Conservation (phyloP, 1,139 yeast species). For the Eremothecium coryli region DNA sequence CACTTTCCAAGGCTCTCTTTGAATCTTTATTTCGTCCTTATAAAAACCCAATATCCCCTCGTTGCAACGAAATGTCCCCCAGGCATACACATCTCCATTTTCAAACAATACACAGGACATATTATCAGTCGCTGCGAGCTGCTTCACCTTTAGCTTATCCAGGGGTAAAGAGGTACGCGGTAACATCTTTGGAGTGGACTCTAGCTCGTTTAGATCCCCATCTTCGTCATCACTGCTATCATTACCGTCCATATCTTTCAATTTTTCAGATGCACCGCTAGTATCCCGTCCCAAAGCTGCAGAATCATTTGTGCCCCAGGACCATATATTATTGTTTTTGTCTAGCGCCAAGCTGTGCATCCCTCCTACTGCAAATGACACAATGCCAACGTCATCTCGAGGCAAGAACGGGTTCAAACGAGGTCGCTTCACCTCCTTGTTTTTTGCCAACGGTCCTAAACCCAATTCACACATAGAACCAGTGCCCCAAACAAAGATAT, state of each 20-base stretch:
- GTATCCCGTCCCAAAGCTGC: slow-evolving; percentile 91
- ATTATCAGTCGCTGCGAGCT: slow-evolving; percentile 89
- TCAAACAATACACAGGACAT: slow-evolving; percentile 70
- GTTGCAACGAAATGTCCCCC: slow-evolving; percentile 94
- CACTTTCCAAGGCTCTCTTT: slow-evolving; percentile 58
- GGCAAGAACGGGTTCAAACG: slow-evolving; percentile 72
- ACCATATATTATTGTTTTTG: slow-evolving; percentile 66
- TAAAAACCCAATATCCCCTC: slow-evolving; percentile 82
- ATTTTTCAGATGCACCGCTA: slow-evolving; percentile 45
- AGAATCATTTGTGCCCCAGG: slow-evolving; percentile 96
- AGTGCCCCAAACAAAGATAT: slow-evolving; percentile 88
- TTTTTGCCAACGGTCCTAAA: slow-evolving; percentile 78
- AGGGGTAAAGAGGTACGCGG: slow-evolving; percentile 40
- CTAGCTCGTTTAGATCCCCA: slow-evolving; percentile 78
- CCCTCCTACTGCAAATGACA: slow-evolving; percentile 89
- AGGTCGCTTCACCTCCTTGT: slow-evolving; percentile 92
- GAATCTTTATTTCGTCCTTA: slow-evolving; percentile 54
- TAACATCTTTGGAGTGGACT: slow-evolving; percentile 78
- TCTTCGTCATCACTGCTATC: slow-evolving; percentile 54
- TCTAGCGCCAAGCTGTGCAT: slow-evolving; percentile 88
- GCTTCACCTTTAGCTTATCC: slow-evolving; percentile 48
- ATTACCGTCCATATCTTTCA: slow-evolving; percentile 55
- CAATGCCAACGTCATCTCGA: slow-evolving; percentile 54
- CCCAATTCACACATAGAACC: slow-evolving; percentile 98
- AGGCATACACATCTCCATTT: slow-evolving; percentile 85